Evolutionary conservation across 1,284 basidiomycete genomes (phyloP).

Genomic region (Rugosomyces carneus): DNA sequence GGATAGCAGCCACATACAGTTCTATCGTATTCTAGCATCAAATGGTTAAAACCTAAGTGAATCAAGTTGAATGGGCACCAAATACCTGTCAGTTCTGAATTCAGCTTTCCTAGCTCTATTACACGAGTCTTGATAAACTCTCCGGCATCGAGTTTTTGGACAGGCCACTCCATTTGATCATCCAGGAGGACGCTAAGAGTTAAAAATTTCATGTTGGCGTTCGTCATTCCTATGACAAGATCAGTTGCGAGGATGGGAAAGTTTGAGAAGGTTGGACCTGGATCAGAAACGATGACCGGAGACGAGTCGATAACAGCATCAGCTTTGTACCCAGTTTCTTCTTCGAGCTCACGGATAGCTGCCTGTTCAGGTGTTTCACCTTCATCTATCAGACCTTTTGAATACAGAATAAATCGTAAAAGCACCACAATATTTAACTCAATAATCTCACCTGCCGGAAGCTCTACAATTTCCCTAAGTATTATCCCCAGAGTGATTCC

Average conservation of each 20-base stretch:
- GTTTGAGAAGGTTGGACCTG: constrained; percentile 40
- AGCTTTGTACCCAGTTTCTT: constrained; percentile 87
- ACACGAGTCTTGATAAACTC: constrained; percentile 77
- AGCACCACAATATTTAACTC: neutral
- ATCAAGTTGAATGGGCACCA: neutral
- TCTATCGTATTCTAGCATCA: constrained; percentile 53
- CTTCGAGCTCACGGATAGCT: constrained; percentile 81
- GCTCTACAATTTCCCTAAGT: constrained; percentile 41
- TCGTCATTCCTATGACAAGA: constrained; percentile 65
- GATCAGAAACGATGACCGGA: constrained; percentile 69
- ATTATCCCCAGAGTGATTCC: neutral
- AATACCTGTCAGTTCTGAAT: constrained; percentile 60
- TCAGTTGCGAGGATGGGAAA: neutral
- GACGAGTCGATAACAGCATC: constrained; percentile 59
- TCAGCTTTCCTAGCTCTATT: constrained; percentile 62
- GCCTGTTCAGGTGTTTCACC: constrained; percentile 70
- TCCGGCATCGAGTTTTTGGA: constrained; percentile 69
- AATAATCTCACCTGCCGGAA: constrained; percentile 62
- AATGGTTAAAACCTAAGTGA: neutral
- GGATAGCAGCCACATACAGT: constrained; percentile 35
- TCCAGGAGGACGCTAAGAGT: constrained; percentile 57
- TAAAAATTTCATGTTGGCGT: constrained; percentile 76
- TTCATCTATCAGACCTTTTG: constrained; percentile 72
- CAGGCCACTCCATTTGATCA: constrained; percentile 52
- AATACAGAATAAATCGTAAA: neutral